These are phyloP conservation scores for Tylopilus orsonianus DNA, from an alignment of 1,284 basidiomycete genomes.

Conservation along the genomic window DNA sequence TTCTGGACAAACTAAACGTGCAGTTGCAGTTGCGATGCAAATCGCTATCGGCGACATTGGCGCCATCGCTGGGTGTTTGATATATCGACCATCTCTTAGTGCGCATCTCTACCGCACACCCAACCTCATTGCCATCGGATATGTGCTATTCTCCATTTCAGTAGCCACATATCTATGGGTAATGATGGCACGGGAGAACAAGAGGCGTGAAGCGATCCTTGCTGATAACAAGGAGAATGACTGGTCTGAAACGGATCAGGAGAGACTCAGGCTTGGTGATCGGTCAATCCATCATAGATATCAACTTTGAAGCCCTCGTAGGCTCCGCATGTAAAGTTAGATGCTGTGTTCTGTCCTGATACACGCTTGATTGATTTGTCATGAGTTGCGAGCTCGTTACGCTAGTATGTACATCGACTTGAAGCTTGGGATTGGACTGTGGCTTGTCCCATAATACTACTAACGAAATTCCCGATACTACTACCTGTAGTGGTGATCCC, in stretches of 20 bases:
- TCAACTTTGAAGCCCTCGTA: slow-evolving; percentile 33
- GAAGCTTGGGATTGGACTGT: no score
- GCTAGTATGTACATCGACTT: no score
- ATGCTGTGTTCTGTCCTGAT: no score
- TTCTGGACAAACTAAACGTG: slow-evolving; percentile 69
- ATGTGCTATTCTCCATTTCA: slow-evolving; percentile 49
- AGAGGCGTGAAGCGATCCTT: slow-evolving; percentile 37
- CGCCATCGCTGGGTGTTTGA: slow-evolving; percentile 55
- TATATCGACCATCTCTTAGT: slow-evolving; percentile 51
- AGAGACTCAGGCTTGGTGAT: slow-evolving; percentile 36
- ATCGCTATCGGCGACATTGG: slow-evolving; percentile 68
- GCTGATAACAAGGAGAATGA: slow-evolving; percentile 10
- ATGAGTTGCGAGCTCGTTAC: no score
- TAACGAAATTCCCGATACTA: no score
- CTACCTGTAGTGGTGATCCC: no score
- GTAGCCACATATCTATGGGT: slow-evolving; percentile 49
- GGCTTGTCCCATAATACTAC: no score
- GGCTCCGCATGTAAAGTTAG: no score
- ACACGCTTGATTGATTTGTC: no score
- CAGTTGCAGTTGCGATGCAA: slow-evolving; percentile 64
- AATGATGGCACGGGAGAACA: slow-evolving; percentile 54
- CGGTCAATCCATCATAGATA: slow-evolving; percentile 39
- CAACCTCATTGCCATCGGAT: slow-evolving; percentile 61
- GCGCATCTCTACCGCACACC: slow-evolving; percentile 54
- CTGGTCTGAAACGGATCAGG: slow-evolving; percentile 22